phyloP scores from a whole-genome alignment of 108 stramenopile species.

The Cyclostephanos invisitatus region DNA sequence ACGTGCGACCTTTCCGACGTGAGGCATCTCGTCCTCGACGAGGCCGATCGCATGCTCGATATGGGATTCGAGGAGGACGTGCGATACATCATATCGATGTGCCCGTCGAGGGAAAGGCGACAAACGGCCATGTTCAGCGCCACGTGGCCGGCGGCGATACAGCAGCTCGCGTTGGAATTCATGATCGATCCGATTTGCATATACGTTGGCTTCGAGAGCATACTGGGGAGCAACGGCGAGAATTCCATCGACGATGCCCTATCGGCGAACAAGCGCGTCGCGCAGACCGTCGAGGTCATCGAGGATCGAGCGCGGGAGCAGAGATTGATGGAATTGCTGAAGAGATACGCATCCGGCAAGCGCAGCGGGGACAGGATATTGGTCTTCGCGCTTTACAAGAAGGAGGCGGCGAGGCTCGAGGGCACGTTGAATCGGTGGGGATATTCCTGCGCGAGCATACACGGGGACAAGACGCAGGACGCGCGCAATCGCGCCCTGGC shows the following conservation, averaged over 20 bases:
- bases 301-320: constrained; percentile 88
- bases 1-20: constrained; percentile 67
- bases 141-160: constrained; percentile 93
- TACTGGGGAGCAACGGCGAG: constrained; percentile 1
- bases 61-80: constrained; percentile 92
- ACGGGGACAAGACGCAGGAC: constrained; percentile 96
- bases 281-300: constrained; percentile 93
- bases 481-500: constrained; percentile 87
- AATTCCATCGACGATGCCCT: constrained; percentile 11
- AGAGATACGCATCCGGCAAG: constrained; percentile 62
- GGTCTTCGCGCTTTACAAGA: constrained; percentile 97
- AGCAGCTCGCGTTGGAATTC: constrained; percentile 89
- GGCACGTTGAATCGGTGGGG: constrained; percentile 70
- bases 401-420: constrained; percentile 94
- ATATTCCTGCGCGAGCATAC: constrained; percentile 81
- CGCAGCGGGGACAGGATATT: constrained; percentile 27
- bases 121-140: constrained; percentile 96
- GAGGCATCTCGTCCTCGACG: constrained; percentile 86
- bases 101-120: constrained; percentile 60
- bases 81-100: constrained; percentile 60
- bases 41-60: constrained; percentile 98
- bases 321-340: constrained; percentile 76
- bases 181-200: constrained; percentile 83
- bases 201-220: constrained; percentile 59
- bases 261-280: constrained; percentile 70